Percentiles rank a stretch among this genome's conserved stretches.
Conservation (phyloP, 2,329 filamentous ascomycete species). For the Teratosphaeriaceae sp. region DNA sequence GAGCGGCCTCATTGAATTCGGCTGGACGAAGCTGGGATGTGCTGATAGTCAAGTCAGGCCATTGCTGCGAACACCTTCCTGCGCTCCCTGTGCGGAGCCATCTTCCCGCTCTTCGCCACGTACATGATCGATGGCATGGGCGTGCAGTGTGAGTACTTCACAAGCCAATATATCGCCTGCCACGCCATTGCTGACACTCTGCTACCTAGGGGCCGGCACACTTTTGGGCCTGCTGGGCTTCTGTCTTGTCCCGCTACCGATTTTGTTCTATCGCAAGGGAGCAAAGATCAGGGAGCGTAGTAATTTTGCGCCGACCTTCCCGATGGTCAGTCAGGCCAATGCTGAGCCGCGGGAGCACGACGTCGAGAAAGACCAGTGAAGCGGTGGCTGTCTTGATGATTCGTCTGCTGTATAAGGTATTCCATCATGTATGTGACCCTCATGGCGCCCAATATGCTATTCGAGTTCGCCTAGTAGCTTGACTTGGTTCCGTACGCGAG, state of each 20-base stretch:
- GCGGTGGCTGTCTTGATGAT: too few relatives aligned
- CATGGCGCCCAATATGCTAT: too few relatives aligned
- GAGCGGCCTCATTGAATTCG: constrained; percentile 1
- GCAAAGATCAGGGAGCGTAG: constrained; percentile 33
- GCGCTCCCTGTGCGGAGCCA: constrained; percentile 39
- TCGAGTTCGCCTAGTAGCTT: too few relatives aligned
- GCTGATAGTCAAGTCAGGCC: constrained; percentile 31
- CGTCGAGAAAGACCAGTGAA: constrained; percentile 10
- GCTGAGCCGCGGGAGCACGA: constrained; percentile 6
- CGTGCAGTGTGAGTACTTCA: constrained; percentile 33
- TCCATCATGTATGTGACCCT: too few relatives aligned
- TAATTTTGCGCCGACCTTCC: constrained; percentile 11
- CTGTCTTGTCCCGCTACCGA: constrained; percentile 37
- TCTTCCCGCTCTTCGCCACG: constrained; percentile 48
- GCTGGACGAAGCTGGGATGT: background rate
- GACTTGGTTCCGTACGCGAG: too few relatives aligned
- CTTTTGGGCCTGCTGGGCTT: constrained; percentile 39
- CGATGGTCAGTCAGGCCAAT: constrained; percentile 10
- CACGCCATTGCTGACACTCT: too few relatives aligned
- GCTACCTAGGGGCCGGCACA: constrained; percentile 34
- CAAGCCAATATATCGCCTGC: too few relatives aligned
- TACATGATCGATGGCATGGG: constrained; percentile 37
- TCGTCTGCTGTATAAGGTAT: too few relatives aligned
- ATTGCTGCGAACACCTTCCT: constrained; percentile 52
- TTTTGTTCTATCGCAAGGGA: constrained; percentile 18